Conservation (phyloP, 2,329 filamentous ascomycete genomes). For the Exophiala calicioides region DNA sequence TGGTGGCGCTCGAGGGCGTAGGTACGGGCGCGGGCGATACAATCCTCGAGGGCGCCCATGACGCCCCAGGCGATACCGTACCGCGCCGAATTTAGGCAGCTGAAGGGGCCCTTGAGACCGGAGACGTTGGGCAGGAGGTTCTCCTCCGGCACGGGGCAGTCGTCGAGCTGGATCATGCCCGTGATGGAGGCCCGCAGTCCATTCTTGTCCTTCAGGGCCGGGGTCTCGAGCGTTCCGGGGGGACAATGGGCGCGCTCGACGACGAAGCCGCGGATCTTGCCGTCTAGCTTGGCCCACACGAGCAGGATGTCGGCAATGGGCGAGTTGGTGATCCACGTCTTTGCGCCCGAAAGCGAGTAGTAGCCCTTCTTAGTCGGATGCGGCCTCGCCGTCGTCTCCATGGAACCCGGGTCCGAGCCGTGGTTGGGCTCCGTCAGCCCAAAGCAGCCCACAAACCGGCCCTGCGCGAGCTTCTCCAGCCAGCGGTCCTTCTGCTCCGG, state of each 20-base stretch:
- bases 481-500: slow-evolving; percentile 82
- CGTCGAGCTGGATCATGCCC: slow-evolving; percentile 95
- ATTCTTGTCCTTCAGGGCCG: slow-evolving; percentile 90
- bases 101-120: slow-evolving; percentile 84
- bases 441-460: slow-evolving; percentile 80
- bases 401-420: slow-evolving; percentile 84
- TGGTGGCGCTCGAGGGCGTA: slow-evolving; percentile 91
- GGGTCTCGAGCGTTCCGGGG: slow-evolving; percentile 84
- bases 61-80: slow-evolving; percentile 92
- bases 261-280: slow-evolving; percentile 91
- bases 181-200: slow-evolving; percentile 90
- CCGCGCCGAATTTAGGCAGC: slow-evolving; percentile 88
- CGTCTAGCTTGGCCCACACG: slow-evolving; percentile 91
- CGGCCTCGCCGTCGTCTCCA: slow-evolving; percentile 80
- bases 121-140: slow-evolving; percentile 90
- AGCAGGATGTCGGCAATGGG: slow-evolving; percentile 82
- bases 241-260: slow-evolving; percentile 83
- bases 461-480: slow-evolving; percentile 76
- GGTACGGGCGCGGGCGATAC: slow-evolving; percentile 73
- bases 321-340: slow-evolving; percentile 97
- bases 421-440: slow-evolving; percentile 91
- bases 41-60: slow-evolving; percentile 92
- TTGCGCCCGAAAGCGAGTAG: slow-evolving; percentile 74
- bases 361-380: slow-evolving; percentile 83
- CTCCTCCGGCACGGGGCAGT: slow-evolving; percentile 79